Evolutionary conservation across 2,329 filamentous ascomycete species (phyloP).

Genomic region (Diaporthe batatas): DNA sequence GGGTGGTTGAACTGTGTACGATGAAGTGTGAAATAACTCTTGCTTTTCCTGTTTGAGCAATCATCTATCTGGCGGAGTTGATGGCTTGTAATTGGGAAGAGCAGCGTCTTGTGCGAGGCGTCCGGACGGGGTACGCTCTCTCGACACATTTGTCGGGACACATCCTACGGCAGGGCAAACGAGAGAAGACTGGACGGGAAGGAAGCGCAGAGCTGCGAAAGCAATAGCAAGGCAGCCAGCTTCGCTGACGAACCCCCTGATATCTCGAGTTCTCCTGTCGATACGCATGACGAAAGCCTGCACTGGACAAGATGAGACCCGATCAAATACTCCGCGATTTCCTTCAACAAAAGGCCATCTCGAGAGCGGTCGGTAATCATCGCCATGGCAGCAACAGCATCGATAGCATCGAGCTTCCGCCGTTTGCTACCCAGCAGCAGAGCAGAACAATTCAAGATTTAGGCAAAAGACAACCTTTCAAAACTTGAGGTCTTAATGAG

Average conservation of each 20-base stretch:
- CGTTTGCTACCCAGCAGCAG: constrained; percentile 35
- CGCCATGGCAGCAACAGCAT: constrained; percentile 30
- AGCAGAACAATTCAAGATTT: constrained; percentile 36
- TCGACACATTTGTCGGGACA: neutral
- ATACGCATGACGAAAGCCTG: constrained; percentile 20
- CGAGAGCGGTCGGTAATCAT: constrained; percentile 26
- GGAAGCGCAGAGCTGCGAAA: constrained; percentile 38
- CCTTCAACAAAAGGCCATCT: constrained; percentile 13
- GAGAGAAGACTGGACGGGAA: constrained; percentile 28
- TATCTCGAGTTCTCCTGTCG: constrained; percentile 32
- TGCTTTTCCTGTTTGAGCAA: constrained; percentile 29
- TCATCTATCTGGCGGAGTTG: constrained; percentile 27
- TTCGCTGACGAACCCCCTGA: constrained; percentile 18
- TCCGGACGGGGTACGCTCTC: neutral
- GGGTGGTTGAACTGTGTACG: constrained; percentile 41
- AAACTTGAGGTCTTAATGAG: constrained; percentile 17
- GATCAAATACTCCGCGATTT: constrained; percentile 13
- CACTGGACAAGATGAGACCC: constrained; percentile 38
- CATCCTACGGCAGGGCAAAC: constrained; percentile 28
- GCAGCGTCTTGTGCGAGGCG: constrained; percentile 15
- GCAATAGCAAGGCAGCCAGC: constrained; percentile 38
- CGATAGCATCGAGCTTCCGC: constrained; percentile 29
- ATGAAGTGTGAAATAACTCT: constrained; percentile 40
- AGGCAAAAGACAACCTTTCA: constrained; percentile 32
- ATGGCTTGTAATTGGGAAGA: constrained; percentile 20